These are phyloP conservation scores for Thelonectria rubi DNA, from an alignment of 2,329 filamentous ascomycete genomes.

Conservation along the genomic window DNA sequence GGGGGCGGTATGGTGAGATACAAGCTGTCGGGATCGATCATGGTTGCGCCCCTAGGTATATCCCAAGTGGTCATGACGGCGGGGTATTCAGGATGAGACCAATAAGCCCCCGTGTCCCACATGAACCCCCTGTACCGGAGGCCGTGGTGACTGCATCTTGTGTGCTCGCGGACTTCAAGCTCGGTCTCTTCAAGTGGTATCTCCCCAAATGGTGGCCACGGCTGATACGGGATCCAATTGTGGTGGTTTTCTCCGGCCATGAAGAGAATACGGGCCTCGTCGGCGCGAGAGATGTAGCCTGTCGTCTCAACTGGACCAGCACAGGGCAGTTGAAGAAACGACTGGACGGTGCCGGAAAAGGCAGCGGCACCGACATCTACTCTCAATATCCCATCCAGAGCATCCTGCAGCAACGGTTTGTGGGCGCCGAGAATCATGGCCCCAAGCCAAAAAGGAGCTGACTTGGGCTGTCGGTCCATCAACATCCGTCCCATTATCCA, in stretches of 20 bases:
- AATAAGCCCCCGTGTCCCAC: slow-evolving; percentile 1
- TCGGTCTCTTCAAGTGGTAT: slow-evolving; percentile 1
- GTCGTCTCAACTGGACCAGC: not conserved
- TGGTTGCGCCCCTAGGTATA: not conserved
- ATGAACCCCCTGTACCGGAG: slow-evolving; percentile 9
- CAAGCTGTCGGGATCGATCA: not conserved
- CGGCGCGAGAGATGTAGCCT: not conserved
- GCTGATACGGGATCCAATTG: not conserved
- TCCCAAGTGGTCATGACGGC: not conserved
- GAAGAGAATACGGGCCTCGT: slow-evolving; percentile 7
- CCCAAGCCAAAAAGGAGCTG: not conserved
- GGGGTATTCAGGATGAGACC: too few species aligned
- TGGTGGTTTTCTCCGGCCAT: not conserved
- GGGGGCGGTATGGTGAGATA: not conserved
- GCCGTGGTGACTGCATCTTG: not conserved
- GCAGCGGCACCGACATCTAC: not conserved
- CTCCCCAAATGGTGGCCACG: slow-evolving; percentile 5
- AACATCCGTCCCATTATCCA: slow-evolving; percentile 9
- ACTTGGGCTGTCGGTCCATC: slow-evolving; percentile 1
- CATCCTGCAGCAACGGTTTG: too few species aligned
- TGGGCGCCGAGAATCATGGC: not conserved
- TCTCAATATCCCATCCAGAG: too few species aligned
- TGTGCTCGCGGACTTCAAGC: not conserved
- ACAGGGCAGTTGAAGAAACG: slow-evolving; percentile 2
- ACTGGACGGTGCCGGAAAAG: slow-evolving; percentile 1